Conservation (phyloP, 441 rosid genomes). For the Raphanus hybrid region DNA sequence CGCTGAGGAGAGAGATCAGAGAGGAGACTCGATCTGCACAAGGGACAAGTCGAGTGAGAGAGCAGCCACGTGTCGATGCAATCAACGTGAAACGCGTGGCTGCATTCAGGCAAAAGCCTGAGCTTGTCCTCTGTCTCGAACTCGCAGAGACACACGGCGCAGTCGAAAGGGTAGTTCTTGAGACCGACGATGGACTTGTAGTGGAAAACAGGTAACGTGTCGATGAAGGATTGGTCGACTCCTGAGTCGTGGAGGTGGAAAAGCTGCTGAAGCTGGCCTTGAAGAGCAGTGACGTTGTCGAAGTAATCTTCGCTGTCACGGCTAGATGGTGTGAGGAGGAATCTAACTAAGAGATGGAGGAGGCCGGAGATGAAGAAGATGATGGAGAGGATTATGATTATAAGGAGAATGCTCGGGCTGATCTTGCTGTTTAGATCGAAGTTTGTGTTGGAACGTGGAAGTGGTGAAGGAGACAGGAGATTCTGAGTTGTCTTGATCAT, state of each 20-base stretch:
- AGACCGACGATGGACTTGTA: constrained; percentile 78
- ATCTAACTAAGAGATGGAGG: constrained; percentile 75
- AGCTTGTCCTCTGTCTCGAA: constrained; percentile 89
- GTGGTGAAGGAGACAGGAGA: constrained; percentile 19
- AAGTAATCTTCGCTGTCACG: constrained; percentile 55
- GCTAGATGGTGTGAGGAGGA: constrained; percentile 68
- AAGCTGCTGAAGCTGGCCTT: constrained; percentile 95
- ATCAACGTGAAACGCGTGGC: constrained; percentile 96
- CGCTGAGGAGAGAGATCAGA: constrained; percentile 63
- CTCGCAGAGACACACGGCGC: constrained; percentile 95
- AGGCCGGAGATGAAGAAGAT: constrained; percentile 78
- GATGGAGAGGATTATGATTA: constrained; percentile 47
- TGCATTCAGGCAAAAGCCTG: constrained; percentile 44
- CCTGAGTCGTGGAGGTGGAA: constrained; percentile 97
- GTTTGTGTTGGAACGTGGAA: constrained; percentile 20
- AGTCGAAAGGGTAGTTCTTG: constrained; percentile 80
- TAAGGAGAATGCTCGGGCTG: constrained; percentile 71
- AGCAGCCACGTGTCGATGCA: constrained; percentile 97
- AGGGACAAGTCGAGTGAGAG: constrained; percentile 98
- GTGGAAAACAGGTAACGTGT: constrained; percentile 73
- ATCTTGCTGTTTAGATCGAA: constrained; percentile 43
- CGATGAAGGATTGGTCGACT: constrained; percentile 86
- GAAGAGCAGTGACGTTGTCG: constrained; percentile 80
- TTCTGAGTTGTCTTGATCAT: constrained; percentile 29
- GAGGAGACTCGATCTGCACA: constrained; percentile 76